Conservation (phyloP, 192 early-diverging fungal genomes). For the Podila horticola region DNA sequence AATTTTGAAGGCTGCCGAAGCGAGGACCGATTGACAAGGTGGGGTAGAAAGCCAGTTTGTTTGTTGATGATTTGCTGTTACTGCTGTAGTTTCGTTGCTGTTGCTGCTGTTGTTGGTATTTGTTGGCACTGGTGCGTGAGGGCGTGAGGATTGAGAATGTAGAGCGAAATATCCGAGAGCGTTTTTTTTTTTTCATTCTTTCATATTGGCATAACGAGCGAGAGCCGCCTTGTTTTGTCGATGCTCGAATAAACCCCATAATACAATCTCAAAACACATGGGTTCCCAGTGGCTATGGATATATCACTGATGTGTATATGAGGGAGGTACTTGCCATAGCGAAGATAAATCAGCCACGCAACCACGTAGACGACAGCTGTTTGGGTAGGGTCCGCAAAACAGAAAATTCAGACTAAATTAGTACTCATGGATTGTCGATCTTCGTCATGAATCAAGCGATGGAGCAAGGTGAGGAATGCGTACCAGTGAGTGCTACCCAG, state of each 20-base stretch:
- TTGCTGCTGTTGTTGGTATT: not conserved
- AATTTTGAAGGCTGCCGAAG: too few species aligned
- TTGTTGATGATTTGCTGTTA: too few species aligned
- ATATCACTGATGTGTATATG: not conserved
- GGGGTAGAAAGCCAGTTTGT: not conserved
- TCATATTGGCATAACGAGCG: too few species aligned
- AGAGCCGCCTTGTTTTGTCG: not conserved
- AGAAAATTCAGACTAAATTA: not conserved
- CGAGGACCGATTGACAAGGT: not conserved
- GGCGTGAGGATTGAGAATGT: not conserved
- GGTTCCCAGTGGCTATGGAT: too few species aligned
- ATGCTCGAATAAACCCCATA: constrained; percentile 2
- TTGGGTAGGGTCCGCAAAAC: not conserved
- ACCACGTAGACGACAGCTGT: constrained; percentile 41
- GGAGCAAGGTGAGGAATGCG: not conserved
- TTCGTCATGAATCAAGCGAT: not conserved
- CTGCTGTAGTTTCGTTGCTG: not conserved
- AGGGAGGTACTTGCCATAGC: constrained; percentile 48
- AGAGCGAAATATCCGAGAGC: too few species aligned
- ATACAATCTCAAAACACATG: not conserved
- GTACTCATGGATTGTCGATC: not conserved
- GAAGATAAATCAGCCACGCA: constrained; percentile 53
- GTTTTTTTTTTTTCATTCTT: not conserved
- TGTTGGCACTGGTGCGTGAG: not conserved
- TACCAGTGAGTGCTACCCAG: constrained; percentile 52